These are phyloP conservation scores for Aspergillus floridensis DNA, from an alignment of 2,329 filamentous ascomycete genomes.

Conservation along the genomic window DNA sequence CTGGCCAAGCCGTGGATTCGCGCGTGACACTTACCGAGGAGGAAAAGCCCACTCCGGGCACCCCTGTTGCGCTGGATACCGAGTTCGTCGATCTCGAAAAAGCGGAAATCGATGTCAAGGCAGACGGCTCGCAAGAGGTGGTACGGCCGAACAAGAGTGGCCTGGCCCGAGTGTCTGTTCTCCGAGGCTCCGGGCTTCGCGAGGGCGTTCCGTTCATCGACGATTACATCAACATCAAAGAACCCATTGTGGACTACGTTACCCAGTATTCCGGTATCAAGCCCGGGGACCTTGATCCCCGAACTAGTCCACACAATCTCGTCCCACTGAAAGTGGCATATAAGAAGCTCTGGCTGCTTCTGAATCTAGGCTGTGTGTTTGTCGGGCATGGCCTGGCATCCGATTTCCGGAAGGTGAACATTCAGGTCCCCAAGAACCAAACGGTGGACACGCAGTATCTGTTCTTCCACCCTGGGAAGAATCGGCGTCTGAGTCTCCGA, in stretches of 20 bases:
- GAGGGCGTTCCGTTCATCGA: conserved; percentile 91
- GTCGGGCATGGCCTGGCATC: conserved; percentile 90
- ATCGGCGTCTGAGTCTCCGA: conserved; percentile 84
- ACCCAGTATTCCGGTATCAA: conserved; percentile 93
- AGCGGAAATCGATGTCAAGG: conserved; percentile 93
- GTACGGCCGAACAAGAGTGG: conserved; percentile 88
- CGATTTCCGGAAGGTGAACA: conserved; percentile 97
- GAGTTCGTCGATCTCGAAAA: conserved; percentile 93
- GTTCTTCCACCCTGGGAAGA: conserved; percentile 76
- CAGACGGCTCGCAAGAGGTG: conserved; percentile 86
- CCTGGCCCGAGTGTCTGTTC: conserved; percentile 86
- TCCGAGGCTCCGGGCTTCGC: conserved; percentile 71
- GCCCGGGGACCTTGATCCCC: conserved; percentile 76
- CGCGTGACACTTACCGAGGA: conserved; percentile 41
- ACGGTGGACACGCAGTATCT: conserved; percentile 92
- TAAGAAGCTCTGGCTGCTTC: conserved; percentile 95
- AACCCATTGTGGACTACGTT: conserved; percentile 91
- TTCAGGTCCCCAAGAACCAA: conserved; percentile 85
- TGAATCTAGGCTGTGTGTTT: conserved; percentile 92
- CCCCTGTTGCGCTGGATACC: conserved; percentile 85
- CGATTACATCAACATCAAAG: conserved; percentile 90
- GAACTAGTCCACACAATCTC: conserved; percentile 75
- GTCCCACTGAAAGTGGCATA: conserved; percentile 88
- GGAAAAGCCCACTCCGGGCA: conserved; percentile 69
- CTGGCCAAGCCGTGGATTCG: conserved; percentile 38